Conservation (phyloP, 768 basidiomycete species). For the Tulasnella sp. region DNA sequence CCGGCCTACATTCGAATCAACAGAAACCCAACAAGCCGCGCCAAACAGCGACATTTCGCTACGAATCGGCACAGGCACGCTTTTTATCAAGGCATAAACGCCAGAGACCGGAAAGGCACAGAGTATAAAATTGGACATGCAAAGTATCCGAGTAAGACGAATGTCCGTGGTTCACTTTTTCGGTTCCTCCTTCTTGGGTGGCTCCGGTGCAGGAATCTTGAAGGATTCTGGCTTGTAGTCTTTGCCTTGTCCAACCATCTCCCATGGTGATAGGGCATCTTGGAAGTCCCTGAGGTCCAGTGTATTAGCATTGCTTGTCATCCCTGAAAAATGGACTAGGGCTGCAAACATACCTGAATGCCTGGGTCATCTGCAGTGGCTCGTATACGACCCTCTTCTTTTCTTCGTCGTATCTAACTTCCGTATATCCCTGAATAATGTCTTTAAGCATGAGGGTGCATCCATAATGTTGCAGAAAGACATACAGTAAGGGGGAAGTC, state of each 20-base stretch:
- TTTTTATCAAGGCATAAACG: not conserved
- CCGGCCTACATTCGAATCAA: slow-evolving; percentile 17
- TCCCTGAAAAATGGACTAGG: not conserved
- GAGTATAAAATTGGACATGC: not conserved
- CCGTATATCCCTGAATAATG: slow-evolving; percentile 81
- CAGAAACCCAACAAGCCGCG: slow-evolving; percentile 12
- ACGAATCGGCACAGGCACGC: not conserved
- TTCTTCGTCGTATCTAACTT: slow-evolving; percentile 96
- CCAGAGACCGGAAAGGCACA: not conserved
- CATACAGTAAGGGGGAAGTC: slow-evolving; percentile 95
- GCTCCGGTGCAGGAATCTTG: slow-evolving; percentile 72
- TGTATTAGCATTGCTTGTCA: slow-evolving; percentile 5
- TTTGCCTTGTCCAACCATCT: slow-evolving; percentile 75
- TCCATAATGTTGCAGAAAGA: slow-evolving; percentile 25
- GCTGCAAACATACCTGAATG: slow-evolving; percentile 69
- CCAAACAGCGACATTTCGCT: slow-evolving; percentile 1
- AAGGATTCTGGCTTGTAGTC: slow-evolving; percentile 62
- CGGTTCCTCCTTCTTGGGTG: slow-evolving; percentile 71
- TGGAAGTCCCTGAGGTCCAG: slow-evolving; percentile 74
- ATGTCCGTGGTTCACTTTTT: slow-evolving; percentile 30
- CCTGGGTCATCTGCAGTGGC: slow-evolving; percentile 94
- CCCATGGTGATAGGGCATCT: slow-evolving; percentile 82
- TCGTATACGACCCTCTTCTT: slow-evolving; percentile 96
- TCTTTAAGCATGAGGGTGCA: not conserved
- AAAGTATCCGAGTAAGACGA: not conserved